A percentile compares a stretch with the other conserved stretches of the same genome.
These are phyloP conservation scores for Kurtzmaniella cleridarum DNA, from an alignment of 805 yeast species.

Conservation along the genomic window DNA sequence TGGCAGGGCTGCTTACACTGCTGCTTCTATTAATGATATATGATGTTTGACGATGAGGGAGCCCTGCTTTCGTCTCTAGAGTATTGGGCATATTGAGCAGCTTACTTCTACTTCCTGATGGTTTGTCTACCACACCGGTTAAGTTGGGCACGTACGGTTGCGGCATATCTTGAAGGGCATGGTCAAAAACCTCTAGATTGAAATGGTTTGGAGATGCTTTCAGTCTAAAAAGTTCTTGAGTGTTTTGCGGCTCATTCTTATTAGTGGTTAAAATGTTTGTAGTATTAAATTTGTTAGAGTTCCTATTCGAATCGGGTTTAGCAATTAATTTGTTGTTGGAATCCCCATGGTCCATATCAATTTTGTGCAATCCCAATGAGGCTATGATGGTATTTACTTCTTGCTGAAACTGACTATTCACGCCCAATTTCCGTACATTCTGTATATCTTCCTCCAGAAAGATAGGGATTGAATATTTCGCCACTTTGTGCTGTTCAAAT, in stretches of 20 bases:
- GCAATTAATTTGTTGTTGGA: background rate
- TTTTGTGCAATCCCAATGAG: slow-evolving; percentile 6
- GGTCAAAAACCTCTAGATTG: too few relatives aligned
- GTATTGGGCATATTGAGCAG: background rate
- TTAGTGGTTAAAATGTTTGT: too few relatives aligned
- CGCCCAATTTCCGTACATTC: slow-evolving; percentile 4
- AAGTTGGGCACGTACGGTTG: too few relatives aligned
- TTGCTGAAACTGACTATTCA: slow-evolving; percentile 4
- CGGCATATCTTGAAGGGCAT: too few relatives aligned
- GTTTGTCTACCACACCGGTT: too few relatives aligned
- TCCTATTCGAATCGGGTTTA: background rate
- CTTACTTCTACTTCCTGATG: too few relatives aligned
- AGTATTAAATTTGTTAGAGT: too few relatives aligned
- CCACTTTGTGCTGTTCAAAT: slow-evolving; percentile 10
- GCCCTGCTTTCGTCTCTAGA: background rate
- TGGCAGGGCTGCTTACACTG: slow-evolving; percentile 12
- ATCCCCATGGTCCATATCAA: background rate
- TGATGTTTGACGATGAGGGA: slow-evolving; percentile 11
- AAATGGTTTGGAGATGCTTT: too few relatives aligned
- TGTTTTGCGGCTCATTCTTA: too few relatives aligned
- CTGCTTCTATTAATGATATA: slow-evolving; percentile 10
- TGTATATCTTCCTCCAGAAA: slow-evolving; percentile 4
- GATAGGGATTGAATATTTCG: slow-evolving; percentile 1
- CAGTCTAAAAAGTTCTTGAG: too few relatives aligned
- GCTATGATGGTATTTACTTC: slow-evolving; percentile 10